phyloP scores from a whole-genome alignment of 768 basidiomycete genomes.

The Hericium alpestre region DNA sequence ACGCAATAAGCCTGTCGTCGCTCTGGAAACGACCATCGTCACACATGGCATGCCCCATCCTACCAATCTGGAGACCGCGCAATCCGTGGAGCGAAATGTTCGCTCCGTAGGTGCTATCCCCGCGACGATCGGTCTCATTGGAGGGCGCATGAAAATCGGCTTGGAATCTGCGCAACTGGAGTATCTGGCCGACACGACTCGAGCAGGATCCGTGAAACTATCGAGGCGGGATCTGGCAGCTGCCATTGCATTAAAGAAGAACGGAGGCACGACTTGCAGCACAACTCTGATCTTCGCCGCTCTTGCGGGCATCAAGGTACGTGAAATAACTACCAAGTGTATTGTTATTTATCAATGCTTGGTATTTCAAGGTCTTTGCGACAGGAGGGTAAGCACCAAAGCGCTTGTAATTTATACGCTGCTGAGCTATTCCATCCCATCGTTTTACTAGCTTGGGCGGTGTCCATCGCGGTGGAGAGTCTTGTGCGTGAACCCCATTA shows the following conservation, averaged over 20 bases:
- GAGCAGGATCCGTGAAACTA: slow-evolving; percentile 42
- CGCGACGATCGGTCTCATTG: slow-evolving; percentile 81
- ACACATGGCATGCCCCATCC: slow-evolving; percentile 90
- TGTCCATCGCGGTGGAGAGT: slow-evolving; percentile 70
- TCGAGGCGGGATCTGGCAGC: slow-evolving; percentile 75
- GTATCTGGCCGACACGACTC: slow-evolving; percentile 45
- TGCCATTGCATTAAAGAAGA: slow-evolving; percentile 51
- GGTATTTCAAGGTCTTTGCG: slow-evolving; percentile 54
- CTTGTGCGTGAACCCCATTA: slow-evolving; percentile 29
- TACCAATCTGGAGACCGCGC: slow-evolving; percentile 59
- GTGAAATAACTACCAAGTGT: not conserved
- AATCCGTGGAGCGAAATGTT: slow-evolving; percentile 63
- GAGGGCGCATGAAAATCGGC: slow-evolving; percentile 82
- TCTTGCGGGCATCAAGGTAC: slow-evolving; percentile 77
- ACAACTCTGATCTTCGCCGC: slow-evolving; percentile 67
- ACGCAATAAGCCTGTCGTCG: slow-evolving; percentile 61
- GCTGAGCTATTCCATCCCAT: not conserved
- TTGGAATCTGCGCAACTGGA: slow-evolving; percentile 55
- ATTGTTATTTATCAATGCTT: slow-evolving; percentile 8
- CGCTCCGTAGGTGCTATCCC: slow-evolving; percentile 70
- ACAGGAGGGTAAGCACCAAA: slow-evolving; percentile 69
- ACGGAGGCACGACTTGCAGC: slow-evolving; percentile 76
- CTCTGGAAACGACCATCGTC: slow-evolving; percentile 85
- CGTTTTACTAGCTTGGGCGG: slow-evolving; percentile 55
- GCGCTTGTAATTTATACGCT: not conserved